Evolutionary conservation across 768 basidiomycete genomes (phyloP).

Genomic region (Tulasnella sp.): DNA sequence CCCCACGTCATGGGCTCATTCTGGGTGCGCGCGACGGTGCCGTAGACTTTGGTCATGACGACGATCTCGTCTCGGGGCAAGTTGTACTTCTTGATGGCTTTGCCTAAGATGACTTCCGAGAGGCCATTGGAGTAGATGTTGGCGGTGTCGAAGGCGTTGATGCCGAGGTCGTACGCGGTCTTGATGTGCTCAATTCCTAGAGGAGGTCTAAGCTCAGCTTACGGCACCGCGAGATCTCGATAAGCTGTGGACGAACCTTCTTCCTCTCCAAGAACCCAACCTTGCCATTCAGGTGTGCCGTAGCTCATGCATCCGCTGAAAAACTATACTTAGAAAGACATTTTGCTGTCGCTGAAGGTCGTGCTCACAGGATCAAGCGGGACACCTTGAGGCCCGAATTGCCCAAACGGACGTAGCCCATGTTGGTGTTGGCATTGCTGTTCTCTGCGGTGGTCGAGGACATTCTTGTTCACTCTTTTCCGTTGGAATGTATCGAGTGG

Average conservation of each 20-base stretch:
- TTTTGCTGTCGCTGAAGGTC: neutral
- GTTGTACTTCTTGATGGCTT: conserved; percentile 31
- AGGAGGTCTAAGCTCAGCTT: too few species aligned
- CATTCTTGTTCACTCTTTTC: neutral
- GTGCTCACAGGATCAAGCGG: neutral
- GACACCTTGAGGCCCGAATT: conserved; percentile 15
- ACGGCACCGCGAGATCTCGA: neutral
- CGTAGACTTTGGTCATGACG: conserved; percentile 32
- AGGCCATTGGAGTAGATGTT: conserved; percentile 32
- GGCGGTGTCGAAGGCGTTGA: conserved; percentile 35
- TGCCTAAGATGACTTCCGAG: conserved; percentile 34
- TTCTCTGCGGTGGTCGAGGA: neutral
- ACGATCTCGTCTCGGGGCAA: conserved; percentile 33
- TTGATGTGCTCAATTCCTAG: conserved; percentile 1
- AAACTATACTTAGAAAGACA: neutral
- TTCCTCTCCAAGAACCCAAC: conserved; percentile 41
- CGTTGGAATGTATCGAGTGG: neutral
- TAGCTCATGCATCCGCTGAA: conserved; percentile 55
- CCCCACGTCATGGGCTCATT: neutral
- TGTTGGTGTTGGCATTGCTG: neutral
- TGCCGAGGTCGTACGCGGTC: conserved; percentile 37
- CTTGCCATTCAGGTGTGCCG: conserved; percentile 40
- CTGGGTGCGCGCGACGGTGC: neutral
- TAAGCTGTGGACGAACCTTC: conserved; percentile 28
- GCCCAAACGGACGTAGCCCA: conserved; percentile 14